Percentiles rank a stretch among this genome's conserved stretches.
Evolutionary conservation across 108 stramenopile species (phyloP).

Genomic region (Phaeodactylum tricornutum): DNA sequence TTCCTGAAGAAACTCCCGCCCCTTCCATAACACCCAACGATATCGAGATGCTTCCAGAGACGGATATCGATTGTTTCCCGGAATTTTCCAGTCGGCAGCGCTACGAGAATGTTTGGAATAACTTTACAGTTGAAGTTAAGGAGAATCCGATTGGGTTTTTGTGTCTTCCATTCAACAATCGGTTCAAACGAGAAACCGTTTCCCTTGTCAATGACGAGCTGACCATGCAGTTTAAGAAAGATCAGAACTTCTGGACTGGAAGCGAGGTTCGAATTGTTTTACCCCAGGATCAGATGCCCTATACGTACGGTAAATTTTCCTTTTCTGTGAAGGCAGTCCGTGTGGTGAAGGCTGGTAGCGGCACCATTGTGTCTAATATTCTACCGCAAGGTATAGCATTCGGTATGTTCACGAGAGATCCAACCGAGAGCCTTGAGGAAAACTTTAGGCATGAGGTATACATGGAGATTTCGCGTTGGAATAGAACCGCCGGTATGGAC

Average conservation of each 20-base stretch:
- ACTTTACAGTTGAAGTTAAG: too few species aligned
- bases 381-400: constrained; percentile 4
- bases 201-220: not conserved
- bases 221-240: constrained; percentile 4
- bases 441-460: constrained; percentile 12
- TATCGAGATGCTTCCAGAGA: too few species aligned
- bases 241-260: constrained; percentile 2
- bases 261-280: constrained; percentile 10
- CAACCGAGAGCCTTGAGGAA: constrained; percentile 5
- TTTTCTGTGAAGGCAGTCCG: constrained; percentile 6
- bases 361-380: not conserved
- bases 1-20: too few species aligned
- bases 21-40: too few species aligned
- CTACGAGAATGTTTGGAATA: too few species aligned
- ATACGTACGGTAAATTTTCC: constrained; percentile 4
- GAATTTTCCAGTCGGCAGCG: too few species aligned
- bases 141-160: too few species aligned
- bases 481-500: not conserved
- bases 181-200: too few species aligned
- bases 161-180: too few species aligned
- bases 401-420: constrained; percentile 12
- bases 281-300: not conserved
- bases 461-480: constrained; percentile 8
- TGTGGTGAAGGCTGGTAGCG: constrained; percentile 1
- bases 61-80: too few species aligned